Conservation (phyloP, 805 yeast genomes). For the Myxozyma vanderwaltii region DNA sequence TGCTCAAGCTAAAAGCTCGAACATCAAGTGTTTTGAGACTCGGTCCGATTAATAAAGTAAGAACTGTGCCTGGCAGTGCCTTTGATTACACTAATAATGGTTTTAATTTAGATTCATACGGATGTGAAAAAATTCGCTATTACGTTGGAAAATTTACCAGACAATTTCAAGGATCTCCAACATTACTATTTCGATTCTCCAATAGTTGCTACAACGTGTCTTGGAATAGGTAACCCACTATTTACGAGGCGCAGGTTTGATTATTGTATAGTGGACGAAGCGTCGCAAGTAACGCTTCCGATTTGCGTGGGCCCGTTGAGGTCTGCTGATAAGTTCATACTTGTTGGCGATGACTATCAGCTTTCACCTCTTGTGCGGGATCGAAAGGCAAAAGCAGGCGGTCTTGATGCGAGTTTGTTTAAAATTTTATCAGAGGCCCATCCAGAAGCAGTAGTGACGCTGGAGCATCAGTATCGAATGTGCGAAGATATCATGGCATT, state of each 20-base stretch:
- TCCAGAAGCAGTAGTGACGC: slow-evolving; percentile 74
- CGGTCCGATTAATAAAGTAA: slow-evolving; percentile 54
- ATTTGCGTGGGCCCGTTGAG: slow-evolving; percentile 85
- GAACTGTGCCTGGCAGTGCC: background rate
- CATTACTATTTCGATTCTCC: slow-evolving; percentile 56
- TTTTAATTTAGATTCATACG: slow-evolving; percentile 53
- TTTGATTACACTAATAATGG: background rate
- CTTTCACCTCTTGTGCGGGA: slow-evolving; percentile 83
- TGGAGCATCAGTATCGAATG: slow-evolving; percentile 90
- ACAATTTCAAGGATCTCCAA: slow-evolving; percentile 48
- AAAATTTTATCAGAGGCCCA: slow-evolving; percentile 67
- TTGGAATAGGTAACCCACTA: slow-evolving; percentile 67
- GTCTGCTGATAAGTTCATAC: slow-evolving; percentile 72
- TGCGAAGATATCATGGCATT: slow-evolving; percentile 82
- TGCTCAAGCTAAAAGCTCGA: slow-evolving; percentile 63
- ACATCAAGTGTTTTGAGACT: slow-evolving; percentile 61
- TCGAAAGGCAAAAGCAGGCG: slow-evolving; percentile 63
- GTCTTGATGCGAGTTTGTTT: slow-evolving; percentile 76
- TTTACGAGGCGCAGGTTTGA: slow-evolving; percentile 70
- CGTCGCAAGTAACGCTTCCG: slow-evolving; percentile 93
- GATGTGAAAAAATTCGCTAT: slow-evolving; percentile 52
- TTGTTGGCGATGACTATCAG: slow-evolving; percentile 97
- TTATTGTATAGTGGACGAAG: slow-evolving; percentile 94
- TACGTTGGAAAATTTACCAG: slow-evolving; percentile 15
- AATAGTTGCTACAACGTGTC: slow-evolving; percentile 86